A percentile compares a stretch with the other conserved stretches of the same genome.
Evolutionary conservation across 2,329 filamentous ascomycete genomes (phyloP).

Genomic region (Penicillium brevicompactum): DNA sequence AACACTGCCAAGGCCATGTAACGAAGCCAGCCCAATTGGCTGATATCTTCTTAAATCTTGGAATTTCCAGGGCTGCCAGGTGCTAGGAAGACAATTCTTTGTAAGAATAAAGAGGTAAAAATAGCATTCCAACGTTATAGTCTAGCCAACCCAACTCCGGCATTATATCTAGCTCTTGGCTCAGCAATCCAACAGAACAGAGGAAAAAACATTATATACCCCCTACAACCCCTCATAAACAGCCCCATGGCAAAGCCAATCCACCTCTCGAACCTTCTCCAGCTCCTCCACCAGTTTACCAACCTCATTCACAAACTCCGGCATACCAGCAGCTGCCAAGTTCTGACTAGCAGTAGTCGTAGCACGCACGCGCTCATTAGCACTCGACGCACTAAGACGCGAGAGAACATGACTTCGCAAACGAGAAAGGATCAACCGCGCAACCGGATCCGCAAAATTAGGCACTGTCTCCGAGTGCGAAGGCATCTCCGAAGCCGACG

Average conservation of each 20-base stretch:
- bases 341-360: conserved; percentile 62
- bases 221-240: conserved; percentile 58
- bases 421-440: conserved; percentile 62
- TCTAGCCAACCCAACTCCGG: neutral
- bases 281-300: conserved; percentile 61
- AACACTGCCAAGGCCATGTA: too few species aligned
- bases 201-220: neutral
- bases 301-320: conserved; percentile 63
- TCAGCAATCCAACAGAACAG: neutral
- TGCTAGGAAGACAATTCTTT: too few species aligned
- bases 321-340: conserved; percentile 61
- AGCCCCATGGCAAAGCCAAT: conserved; percentile 58
- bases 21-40: too few species aligned
- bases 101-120: too few species aligned
- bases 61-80: too few species aligned
- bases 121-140: neutral
- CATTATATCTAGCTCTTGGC: conserved; percentile 4
- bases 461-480: conserved; percentile 26
- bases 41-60: too few species aligned
- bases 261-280: conserved; percentile 59
- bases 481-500: conserved; percentile 45
- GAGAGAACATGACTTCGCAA: conserved; percentile 58
- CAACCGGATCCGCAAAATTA: conserved; percentile 61
- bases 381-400: conserved; percentile 62
- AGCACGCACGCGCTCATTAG: conserved; percentile 59